Conservation (phyloP, 2,329 filamentous ascomycete species). For the Alternaria sp. region DNA sequence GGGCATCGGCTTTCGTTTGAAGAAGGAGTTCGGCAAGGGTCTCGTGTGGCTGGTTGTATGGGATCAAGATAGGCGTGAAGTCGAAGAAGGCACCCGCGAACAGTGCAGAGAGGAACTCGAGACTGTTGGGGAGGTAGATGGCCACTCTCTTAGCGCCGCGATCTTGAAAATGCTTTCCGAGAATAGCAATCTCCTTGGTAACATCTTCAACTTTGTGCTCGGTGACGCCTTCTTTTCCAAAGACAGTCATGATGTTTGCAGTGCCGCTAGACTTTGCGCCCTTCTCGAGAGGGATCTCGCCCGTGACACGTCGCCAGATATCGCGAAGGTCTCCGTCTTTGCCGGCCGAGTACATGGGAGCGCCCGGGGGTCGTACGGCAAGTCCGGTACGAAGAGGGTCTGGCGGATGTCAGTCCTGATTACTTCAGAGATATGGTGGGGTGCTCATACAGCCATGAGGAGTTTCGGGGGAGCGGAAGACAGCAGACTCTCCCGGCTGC, state of each 20-base stretch:
- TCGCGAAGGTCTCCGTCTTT: constrained; percentile 90
- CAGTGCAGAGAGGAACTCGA: constrained; percentile 81
- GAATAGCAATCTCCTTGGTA: constrained; percentile 83
- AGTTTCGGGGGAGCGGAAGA: constrained; percentile 82
- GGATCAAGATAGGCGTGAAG: constrained; percentile 81
- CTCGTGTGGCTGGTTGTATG: constrained; percentile 76
- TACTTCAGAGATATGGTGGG: background rate
- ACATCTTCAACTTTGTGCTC: constrained; percentile 75
- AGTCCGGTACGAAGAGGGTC: constrained; percentile 48
- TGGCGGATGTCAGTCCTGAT: constrained; percentile 32
- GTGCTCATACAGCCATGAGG: constrained; percentile 71
- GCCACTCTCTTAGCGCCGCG: constrained; percentile 76
- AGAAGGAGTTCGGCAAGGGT: constrained; percentile 74
- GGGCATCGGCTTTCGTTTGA: constrained; percentile 75
- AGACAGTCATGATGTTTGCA: constrained; percentile 79
- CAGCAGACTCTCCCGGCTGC: constrained; percentile 81
- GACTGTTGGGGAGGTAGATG: constrained; percentile 89
- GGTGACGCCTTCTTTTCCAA: constrained; percentile 74
- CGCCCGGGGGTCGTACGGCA: constrained; percentile 79
- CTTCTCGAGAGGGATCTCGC: constrained; percentile 68
- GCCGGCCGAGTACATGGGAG: constrained; percentile 82
- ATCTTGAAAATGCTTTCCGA: constrained; percentile 77
- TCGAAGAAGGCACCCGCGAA: constrained; percentile 91
- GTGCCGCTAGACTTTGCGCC: constrained; percentile 67
- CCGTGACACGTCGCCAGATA: constrained; percentile 78